Conservation (phyloP, 371 early-diverging fungal genomes). For the Syncephalastrum contaminatum region DNA sequence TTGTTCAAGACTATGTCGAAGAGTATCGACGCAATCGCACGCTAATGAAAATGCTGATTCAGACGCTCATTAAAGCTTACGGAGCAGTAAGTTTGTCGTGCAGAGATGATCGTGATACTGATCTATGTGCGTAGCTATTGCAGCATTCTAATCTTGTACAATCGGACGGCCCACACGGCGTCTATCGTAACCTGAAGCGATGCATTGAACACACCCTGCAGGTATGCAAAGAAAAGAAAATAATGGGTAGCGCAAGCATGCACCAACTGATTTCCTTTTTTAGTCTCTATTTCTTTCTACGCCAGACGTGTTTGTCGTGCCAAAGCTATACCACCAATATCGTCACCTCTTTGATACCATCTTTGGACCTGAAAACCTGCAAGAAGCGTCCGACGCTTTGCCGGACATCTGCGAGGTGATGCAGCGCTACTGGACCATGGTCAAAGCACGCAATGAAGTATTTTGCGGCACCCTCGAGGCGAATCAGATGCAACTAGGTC, state of each 20-base stretch:
- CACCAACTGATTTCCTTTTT: background rate
- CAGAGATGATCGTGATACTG: background rate
- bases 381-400: slow-evolving; percentile 9
- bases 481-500: slow-evolving; percentile 19
- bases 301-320: slow-evolving; percentile 69
- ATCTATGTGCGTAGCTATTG: slow-evolving; percentile 5
- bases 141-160: slow-evolving; percentile 6
- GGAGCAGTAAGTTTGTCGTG: slow-evolving; percentile 44
- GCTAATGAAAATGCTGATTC: slow-evolving; percentile 66
- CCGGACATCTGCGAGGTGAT: slow-evolving; percentile 32
- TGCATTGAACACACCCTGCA: slow-evolving; percentile 59
- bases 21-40: slow-evolving; percentile 70
- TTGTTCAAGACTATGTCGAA: slow-evolving; percentile 63
- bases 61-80: slow-evolving; percentile 53
- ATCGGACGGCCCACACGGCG: slow-evolving; percentile 1
- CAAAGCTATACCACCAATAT: slow-evolving; percentile 51
- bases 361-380: slow-evolving; percentile 25
- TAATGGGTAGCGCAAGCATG: background rate
- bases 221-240: slow-evolving; percentile 31
- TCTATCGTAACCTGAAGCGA: slow-evolving; percentile 11
- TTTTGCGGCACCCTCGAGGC: slow-evolving; percentile 44
- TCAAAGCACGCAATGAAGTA: slow-evolving; percentile 47
- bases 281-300: slow-evolving; percentile 60
- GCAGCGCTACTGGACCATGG: slow-evolving; percentile 40
- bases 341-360: slow-evolving; percentile 33